These are phyloP conservation scores for Calendula officinalis DNA, from an alignment of 129 eudicot genomes.

Conservation along the genomic window DNA sequence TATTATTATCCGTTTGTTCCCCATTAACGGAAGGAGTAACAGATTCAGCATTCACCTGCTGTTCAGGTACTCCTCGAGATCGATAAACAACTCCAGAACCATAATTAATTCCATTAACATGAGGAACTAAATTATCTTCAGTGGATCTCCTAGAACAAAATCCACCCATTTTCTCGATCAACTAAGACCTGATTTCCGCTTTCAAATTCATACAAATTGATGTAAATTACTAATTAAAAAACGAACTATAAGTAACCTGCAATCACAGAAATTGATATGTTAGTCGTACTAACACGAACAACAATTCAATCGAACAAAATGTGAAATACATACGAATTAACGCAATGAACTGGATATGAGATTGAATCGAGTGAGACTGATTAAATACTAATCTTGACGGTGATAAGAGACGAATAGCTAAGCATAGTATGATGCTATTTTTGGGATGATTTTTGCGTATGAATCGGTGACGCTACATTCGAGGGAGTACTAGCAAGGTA, in stretches of 20 bases:
- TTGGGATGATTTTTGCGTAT: background rate
- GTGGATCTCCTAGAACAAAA: conserved; percentile 70
- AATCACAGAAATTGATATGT: conserved; percentile 9
- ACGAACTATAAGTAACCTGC: conserved; percentile 18
- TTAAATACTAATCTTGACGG: conserved; percentile 10
- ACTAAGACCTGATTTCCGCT: conserved; percentile 14
- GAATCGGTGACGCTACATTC: conserved; percentile 21
- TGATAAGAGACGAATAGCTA: conserved; percentile 6
- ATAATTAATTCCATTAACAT: conserved; percentile 49
- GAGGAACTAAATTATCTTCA: conserved; percentile 46
- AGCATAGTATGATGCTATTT: conserved; percentile 11
- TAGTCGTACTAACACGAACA: background rate
- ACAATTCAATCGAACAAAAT: background rate
- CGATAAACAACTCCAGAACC: conserved; percentile 51
- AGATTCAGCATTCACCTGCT: conserved; percentile 32
- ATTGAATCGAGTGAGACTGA: conserved; percentile 3
- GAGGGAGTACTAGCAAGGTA: conserved; percentile 7
- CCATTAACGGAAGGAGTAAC: conserved; percentile 17
- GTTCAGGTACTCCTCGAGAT: conserved; percentile 46
- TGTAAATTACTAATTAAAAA: background rate
- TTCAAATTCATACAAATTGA: conserved; percentile 32
- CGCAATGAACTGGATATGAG: conserved; percentile 10
- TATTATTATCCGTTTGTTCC: conserved; percentile 40
- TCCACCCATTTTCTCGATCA: conserved; percentile 67
- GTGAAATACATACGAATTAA: background rate